These are phyloP conservation scores for Acidomyces sp. DNA, from an alignment of 495 filamentous ascomycete genomes.

Conservation along the genomic window DNA sequence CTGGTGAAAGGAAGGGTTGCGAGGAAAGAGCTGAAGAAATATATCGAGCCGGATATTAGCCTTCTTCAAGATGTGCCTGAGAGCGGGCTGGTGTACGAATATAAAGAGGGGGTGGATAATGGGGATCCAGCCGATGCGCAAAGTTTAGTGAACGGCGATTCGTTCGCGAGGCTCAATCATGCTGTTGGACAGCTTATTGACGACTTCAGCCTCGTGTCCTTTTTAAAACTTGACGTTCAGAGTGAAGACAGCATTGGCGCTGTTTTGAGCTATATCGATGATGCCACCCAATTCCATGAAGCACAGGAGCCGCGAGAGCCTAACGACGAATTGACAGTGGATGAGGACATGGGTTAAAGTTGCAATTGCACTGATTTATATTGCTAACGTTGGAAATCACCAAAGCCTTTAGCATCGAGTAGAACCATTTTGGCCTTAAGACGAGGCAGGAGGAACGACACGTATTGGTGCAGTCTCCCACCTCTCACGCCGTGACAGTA, in stretches of 20 bases:
- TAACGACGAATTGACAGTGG: constrained; percentile 59
- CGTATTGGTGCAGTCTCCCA: too few relatives aligned
- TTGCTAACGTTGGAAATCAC: too few relatives aligned
- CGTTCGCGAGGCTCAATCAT: constrained; percentile 64
- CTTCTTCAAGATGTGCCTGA: constrained; percentile 53
- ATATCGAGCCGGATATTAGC: constrained; percentile 67
- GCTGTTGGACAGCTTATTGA: constrained; percentile 85
- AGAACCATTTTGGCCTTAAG: too few relatives aligned
- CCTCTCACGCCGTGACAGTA: too few relatives aligned
- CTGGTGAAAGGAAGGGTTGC: constrained; percentile 72
- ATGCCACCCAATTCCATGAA: constrained; percentile 90
- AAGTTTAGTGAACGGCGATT: constrained; percentile 61
- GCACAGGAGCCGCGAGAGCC: constrained; percentile 88
- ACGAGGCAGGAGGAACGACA: too few relatives aligned
- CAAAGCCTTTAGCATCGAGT: too few relatives aligned
- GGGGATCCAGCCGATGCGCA: constrained; percentile 45
- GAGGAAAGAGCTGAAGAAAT: constrained; percentile 72
- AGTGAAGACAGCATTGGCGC: constrained; percentile 86
- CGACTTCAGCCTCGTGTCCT: constrained; percentile 95
- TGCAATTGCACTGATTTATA: too few relatives aligned
- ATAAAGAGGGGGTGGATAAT: constrained; percentile 25
- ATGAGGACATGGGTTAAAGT: constrained; percentile 25
- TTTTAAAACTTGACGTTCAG: constrained; percentile 75
- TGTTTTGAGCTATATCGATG: constrained; percentile 93
- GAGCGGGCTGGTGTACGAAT: constrained; percentile 30